Evolutionary conservation across 331 rosid genomes (phyloP), one percentile per base, ranked within the genome.

Genomic region (Dryas integrifolia): DNA sequence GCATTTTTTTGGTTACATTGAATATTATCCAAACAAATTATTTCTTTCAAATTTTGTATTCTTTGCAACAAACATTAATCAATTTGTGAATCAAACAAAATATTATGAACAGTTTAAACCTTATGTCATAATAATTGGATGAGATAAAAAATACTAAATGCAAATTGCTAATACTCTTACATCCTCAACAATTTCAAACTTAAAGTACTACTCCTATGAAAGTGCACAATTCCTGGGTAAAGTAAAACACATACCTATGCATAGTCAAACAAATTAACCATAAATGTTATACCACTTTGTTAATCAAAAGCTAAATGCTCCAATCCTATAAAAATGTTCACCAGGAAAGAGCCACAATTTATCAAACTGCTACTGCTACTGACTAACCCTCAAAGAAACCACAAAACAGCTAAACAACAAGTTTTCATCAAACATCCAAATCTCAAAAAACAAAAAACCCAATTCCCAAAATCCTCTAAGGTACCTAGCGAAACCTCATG

Each of bases 401-500:
- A 57, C n/a, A 5, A 38, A 8, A 38, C 6, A 45, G 65, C 65
- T 45, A 60, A 30, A 30, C 5, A 60, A 50, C 5, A 60, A 50
- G 56, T 50, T 40, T 41, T 15, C 4, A n/a, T 16, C 49, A 48
- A 76, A 53, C 39, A n/a, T 48, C 18, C 69, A 43, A 51, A 26
- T 2, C 26, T 52, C 40, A 12, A 49, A 39, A 49, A 76, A 13
- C 5, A 13, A 30, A 30, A 30, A 30, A 30, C 35, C 3, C 2
- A 30, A 30, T 30, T 53, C 35, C 14, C 6, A 13, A 40, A 45
- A 18, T 38, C 57, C 44, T 57, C 38, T 71, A 65, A 45, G 46
- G 82, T 85, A 86, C 79, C 88, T 87, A 76, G 75, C 86, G 67
- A 75, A 87, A 74, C 80, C 81, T 85, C 92, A 92, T 90, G 79